A percentile compares a stretch with the other conserved stretches of the same genome.
Conservation (phyloP, 2,329 filamentous ascomycete species). For the Daldinia eschscholtzii region DNA sequence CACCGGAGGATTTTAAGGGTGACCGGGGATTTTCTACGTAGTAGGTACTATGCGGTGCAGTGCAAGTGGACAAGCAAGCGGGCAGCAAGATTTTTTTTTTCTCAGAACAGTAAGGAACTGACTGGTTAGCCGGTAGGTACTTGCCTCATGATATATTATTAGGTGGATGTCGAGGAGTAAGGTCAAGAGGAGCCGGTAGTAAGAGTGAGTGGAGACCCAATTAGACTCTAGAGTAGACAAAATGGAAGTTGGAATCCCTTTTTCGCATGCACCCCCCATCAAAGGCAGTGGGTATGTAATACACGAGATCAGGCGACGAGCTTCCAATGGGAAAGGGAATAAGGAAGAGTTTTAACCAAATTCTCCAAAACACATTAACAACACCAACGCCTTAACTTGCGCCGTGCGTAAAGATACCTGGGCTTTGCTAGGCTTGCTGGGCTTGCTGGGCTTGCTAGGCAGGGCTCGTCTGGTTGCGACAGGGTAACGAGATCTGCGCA, state of each 20-base stretch:
- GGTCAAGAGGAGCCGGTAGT: constrained; percentile 40
- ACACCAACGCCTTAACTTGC: constrained; percentile 47
- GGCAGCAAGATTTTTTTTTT: constrained; percentile 9
- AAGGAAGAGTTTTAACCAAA: constrained; percentile 37
- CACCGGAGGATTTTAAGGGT: constrained; percentile 47
- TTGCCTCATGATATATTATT: constrained; percentile 45
- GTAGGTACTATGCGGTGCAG: constrained; percentile 16
- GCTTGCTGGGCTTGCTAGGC: constrained; percentile 5
- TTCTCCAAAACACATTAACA: constrained; percentile 42
- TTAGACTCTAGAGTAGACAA: constrained; percentile 44
- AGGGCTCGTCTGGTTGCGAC: constrained; percentile 46
- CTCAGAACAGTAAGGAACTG: constrained; percentile 27
- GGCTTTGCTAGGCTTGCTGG: constrained; percentile 41
- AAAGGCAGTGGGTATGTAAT: constrained; percentile 44
- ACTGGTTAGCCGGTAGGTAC: constrained; percentile 36
- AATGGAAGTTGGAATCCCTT: constrained; percentile 42
- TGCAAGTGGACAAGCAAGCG: constrained; percentile 25
- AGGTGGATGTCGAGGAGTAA: constrained; percentile 42
- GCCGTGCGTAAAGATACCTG: constrained; percentile 46
- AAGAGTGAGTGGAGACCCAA: constrained; percentile 48
- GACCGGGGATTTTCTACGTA: constrained; percentile 41
- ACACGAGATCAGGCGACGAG: constrained; percentile 40
- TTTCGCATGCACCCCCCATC: constrained; percentile 40
- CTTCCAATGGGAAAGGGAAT: constrained; percentile 40
- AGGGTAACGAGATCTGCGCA: constrained; percentile 50